Conservation (phyloP, 768 basidiomycete genomes). For the Terana coerulea region DNA sequence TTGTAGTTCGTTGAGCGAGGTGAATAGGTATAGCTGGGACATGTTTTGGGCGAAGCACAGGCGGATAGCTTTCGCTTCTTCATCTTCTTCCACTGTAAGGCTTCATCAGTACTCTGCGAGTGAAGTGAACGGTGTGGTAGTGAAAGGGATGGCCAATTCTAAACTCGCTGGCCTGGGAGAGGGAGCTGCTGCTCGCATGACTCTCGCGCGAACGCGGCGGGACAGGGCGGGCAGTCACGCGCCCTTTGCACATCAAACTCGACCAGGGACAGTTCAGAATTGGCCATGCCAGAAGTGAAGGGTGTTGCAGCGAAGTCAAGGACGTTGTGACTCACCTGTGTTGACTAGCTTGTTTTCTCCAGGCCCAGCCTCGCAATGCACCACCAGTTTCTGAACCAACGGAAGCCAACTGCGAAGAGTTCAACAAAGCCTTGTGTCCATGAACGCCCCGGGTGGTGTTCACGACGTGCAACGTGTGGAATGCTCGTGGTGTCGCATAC, state of each 20-base stretch:
- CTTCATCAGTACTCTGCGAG: background rate
- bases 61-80: slow-evolving; percentile 2
- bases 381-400: slow-evolving; percentile 1
- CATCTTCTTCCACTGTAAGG: slow-evolving; percentile 5
- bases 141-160: too few relatives aligned
- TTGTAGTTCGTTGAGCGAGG: slow-evolving; percentile 7
- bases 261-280: too few relatives aligned
- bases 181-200: too few relatives aligned
- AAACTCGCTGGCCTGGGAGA: too few relatives aligned
- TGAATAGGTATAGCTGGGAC: background rate
- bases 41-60: background rate
- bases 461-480: slow-evolving; percentile 10
- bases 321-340: background rate
- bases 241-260: too few relatives aligned
- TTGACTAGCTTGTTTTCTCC: slow-evolving; percentile 8
- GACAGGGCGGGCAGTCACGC: too few relatives aligned
- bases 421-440: slow-evolving; percentile 5
- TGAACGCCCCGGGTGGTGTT: slow-evolving; percentile 3
- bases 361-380: slow-evolving; percentile 7
- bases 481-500: slow-evolving; percentile 13
- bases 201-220: too few relatives aligned
- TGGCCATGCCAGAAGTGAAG: too few relatives aligned
- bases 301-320: background rate
- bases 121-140: too few relatives aligned
- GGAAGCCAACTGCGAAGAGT: slow-evolving; percentile 4